Base-by-base conservation (phyloP, 768 basidiomycete genomes). In the Polyporus arcularius region DNA sequence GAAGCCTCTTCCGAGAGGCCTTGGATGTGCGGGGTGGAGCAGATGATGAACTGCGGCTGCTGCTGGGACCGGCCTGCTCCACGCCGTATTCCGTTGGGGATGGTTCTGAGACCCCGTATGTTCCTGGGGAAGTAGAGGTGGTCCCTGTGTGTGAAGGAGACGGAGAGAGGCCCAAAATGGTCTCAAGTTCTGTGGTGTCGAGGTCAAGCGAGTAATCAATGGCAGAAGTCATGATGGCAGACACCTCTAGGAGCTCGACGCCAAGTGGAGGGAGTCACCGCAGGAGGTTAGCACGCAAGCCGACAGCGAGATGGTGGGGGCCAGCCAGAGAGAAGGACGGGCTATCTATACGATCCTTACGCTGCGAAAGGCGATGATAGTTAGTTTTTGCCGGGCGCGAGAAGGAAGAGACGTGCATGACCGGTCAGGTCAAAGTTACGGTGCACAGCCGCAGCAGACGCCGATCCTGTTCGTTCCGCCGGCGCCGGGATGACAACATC, bases 341-440 rank as follows among this genome's bases (percentile, higher is more conserved):
- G 35, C 35, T 35, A 35, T 35, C 35, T 35, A 35, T 35, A 35
- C 35, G 12, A 85, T 67, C 81, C 79, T 50, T 82, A 80, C 75
- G 18, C 60, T 84, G 86, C n/a, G 35, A 11, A 35, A 35, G 35
- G 35, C 35, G 35, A 11, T 35, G 35, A 35, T 6, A 35, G 35
- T 3, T 11, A 35, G 35, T 7, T 6, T 35, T 35, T 35, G 6
- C 35, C 35, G 35, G 11, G 35, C 7, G 11, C 35, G 11, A 35
- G 35, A 11, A 35, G 35, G 35, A 7, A 1, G 7, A 11, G 35
- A 35, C 35, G 6, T 11, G 21, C 21, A 26, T 26, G 21, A 26
- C 21, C 21, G 21, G 21, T 26, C 21, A 26, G 21, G 21, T 26
- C 21, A 26, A 35, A 35, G 35, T 35, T 35, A 11, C 35, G 35